Percentiles rank a stretch among this genome's conserved stretches.
These are phyloP conservation scores for Drechslerella stenobrocha DNA, from an alignment of 2,329 filamentous ascomycete genomes.

Conservation along the genomic window DNA sequence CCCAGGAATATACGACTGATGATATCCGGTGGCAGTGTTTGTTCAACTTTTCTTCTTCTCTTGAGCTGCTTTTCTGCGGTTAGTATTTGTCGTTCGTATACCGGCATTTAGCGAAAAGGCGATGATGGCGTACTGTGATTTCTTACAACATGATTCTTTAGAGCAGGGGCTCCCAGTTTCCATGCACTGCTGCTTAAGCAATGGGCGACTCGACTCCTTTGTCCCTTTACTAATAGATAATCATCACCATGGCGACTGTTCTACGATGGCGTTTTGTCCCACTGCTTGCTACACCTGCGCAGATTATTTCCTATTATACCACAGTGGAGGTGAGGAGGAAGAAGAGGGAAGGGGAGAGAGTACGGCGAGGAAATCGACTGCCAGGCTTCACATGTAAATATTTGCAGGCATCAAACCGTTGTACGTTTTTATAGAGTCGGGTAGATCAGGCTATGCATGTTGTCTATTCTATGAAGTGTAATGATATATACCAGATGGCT, in stretches of 20 bases:
- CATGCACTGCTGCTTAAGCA: too few species aligned
- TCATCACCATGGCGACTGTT: not conserved
- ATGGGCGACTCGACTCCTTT: too few species aligned
- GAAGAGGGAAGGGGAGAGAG: not conserved
- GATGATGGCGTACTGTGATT: constrained; percentile 26
- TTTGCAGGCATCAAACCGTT: too few species aligned
- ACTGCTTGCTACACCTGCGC: not conserved
- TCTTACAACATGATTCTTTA: too few species aligned
- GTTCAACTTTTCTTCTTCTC: constrained; percentile 8
- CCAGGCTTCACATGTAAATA: too few species aligned
- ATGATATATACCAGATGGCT: too few species aligned
- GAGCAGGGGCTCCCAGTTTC: too few species aligned
- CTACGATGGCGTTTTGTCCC: not conserved
- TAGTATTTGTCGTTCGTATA: constrained; percentile 9
- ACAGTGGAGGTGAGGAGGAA: not conserved
- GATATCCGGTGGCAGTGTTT: constrained; percentile 3
- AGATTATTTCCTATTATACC: not conserved
- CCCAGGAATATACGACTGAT: constrained; percentile 19
- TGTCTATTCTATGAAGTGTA: too few species aligned
- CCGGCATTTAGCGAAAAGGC: constrained; percentile 44
- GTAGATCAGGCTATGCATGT: too few species aligned
- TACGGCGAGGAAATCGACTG: too few species aligned
- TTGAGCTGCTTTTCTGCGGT: constrained; percentile 17
- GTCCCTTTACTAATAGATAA: too few species aligned
- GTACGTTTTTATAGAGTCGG: too few species aligned